Evolutionary conservation across 2,329 filamentous ascomycete genomes (phyloP), one percentile per base, ranked within the genome.

Genomic region (Ramularia endophylla): DNA sequence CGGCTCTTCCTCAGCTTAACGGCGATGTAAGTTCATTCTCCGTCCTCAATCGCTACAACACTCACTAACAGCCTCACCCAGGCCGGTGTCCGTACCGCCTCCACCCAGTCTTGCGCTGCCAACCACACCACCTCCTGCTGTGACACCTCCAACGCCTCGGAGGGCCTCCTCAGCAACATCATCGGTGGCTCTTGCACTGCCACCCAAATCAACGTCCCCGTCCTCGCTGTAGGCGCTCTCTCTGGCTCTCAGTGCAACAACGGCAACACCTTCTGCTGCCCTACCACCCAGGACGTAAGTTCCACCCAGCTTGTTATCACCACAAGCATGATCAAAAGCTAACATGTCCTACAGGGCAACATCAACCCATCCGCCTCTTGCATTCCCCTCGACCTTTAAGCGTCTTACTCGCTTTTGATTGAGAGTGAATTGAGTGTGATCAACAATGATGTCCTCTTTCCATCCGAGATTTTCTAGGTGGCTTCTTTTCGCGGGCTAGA

Each of bases 221-320:
- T 15, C 35, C 8, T 28, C 20, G 22, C 25, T 13, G 38, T 35
- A 33, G 27, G 38, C 17, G 18, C 11, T 34, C 3, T 31, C 22
- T 27, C 36, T 8, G 27, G 36, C 20, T 30, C 19, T 27, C 32
- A 41, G 19, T 41, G 38, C 39, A 32, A 32, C n/a, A 33, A 32
- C 29, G 39, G 32, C 32, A 41, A 41, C 39, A 36, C 39, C 27
- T 41, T 41, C 39, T 41, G 39, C 39, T 41, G 39, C 39, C 39
- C 32, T 12, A 36, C 18, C 32, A 41, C 35, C 31, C 11, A 13
- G 12, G 27, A 38, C 30, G 36, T 38, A 20, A 29, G 27, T 38
- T 18, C 9, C 3, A 3, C 15, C 7, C n/a, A n/a, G n/a, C n/a
- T n/a, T n/a, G n/a, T 25, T 25, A 6, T 6, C 6, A 25, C 11